phyloP scores from a whole-genome alignment of 345 rosid species.

The Reutealis trisperma region DNA sequence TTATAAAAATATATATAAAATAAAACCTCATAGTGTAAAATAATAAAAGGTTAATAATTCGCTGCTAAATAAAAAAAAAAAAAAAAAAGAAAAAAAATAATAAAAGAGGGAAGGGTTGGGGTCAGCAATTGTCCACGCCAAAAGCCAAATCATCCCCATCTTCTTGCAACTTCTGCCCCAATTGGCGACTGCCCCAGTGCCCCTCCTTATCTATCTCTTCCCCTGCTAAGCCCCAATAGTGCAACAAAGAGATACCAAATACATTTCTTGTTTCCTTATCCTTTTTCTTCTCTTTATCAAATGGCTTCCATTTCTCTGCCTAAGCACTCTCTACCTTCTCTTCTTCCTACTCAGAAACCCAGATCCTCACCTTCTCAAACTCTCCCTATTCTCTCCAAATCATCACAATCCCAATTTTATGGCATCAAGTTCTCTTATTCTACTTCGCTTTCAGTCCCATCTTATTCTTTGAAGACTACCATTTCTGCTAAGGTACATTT shows the following conservation, averaged over 20 bases:
- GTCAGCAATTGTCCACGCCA: conserved; percentile 49
- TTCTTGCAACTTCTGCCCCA: conserved; percentile 3
- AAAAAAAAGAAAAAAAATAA: neutral
- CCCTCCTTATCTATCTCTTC: conserved; percentile 28
- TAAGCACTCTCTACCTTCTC: conserved; percentile 35
- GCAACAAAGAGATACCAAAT: neutral
- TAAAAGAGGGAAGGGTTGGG: neutral
- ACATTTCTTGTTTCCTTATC: neutral
- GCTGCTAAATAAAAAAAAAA: neutral
- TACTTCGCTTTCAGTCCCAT: conserved; percentile 33
- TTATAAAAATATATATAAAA: too few species aligned
- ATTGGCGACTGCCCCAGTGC: neutral
- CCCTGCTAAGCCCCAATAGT: neutral
- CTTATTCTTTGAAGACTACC: conserved; percentile 38
- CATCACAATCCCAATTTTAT: conserved; percentile 62
- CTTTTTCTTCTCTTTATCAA: neutral
- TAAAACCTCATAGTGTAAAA: too few species aligned
- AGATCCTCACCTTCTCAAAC: conserved; percentile 26
- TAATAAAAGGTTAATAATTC: too few species aligned
- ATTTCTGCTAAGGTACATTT: conserved; percentile 84
- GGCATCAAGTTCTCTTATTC: conserved; percentile 61
- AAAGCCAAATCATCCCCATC: conserved; percentile 23
- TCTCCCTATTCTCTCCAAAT: conserved; percentile 40
- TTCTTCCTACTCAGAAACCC: conserved; percentile 37
- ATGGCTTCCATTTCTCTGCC: conserved; percentile 58